Evolutionary conservation across 768 basidiomycete genomes (phyloP).

Genomic region (Trametes sanguinea): DNA sequence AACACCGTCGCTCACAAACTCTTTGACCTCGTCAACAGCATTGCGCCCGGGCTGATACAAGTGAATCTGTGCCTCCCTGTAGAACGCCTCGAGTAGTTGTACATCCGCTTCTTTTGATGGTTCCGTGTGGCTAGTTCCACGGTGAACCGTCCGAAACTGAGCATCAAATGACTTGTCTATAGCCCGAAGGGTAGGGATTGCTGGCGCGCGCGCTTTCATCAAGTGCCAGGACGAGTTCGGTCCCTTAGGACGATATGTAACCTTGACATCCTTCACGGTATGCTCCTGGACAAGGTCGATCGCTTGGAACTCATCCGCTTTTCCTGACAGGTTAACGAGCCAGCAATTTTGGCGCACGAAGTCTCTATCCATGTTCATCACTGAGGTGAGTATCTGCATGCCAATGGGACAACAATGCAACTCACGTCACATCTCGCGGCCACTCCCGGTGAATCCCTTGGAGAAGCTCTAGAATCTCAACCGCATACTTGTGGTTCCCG

Average conservation of each 20-base stretch:
- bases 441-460: slow-evolving; percentile 33
- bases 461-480: slow-evolving; percentile 32
- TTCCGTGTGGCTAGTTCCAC: no score
- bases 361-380: neutral
- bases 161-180: no score
- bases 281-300: slow-evolving; percentile 39
- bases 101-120: no score
- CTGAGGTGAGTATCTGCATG: no score
- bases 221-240: slow-evolving; percentile 19
- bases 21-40: neutral
- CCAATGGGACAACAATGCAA: neutral
- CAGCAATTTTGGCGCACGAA: slow-evolving; percentile 16
- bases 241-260: slow-evolving; percentile 20
- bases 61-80: no score
- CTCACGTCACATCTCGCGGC: slow-evolving; percentile 26
- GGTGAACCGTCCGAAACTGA: no score
- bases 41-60: no score
- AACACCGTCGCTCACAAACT: slow-evolving; percentile 1
- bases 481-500: slow-evolving; percentile 30
- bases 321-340: slow-evolving; percentile 27
- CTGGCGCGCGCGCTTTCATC: neutral
- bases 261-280: slow-evolving; percentile 42
- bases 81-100: no score
- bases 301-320: slow-evolving; percentile 25
- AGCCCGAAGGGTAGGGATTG: no score